phyloP scores from a whole-genome alignment of 2,329 filamentous ascomycete species.

The Fusarium nurragi region DNA sequence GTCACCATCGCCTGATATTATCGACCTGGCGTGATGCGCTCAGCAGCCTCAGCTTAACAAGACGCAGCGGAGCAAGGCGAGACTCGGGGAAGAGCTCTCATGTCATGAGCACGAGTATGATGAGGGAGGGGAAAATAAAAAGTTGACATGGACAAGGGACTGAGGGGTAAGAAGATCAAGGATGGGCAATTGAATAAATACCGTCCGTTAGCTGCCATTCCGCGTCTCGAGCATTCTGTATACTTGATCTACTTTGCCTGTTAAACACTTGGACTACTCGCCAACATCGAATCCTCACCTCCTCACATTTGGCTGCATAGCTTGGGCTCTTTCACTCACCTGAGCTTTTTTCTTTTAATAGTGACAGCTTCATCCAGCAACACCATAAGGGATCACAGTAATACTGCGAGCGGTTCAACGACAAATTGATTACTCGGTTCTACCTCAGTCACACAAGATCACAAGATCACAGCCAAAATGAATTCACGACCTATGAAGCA shows the following conservation, averaged over 20 bases:
- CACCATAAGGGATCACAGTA: not conserved
- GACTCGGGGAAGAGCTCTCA: conserved; percentile 36
- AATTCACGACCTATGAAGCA: conserved; percentile 60
- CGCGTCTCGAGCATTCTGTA: conserved; percentile 13
- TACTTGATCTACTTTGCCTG: conserved; percentile 12
- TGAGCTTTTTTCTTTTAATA: conserved; percentile 2
- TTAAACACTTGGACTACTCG: not conserved
- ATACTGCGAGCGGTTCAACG: too few species aligned
- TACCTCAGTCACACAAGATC: not conserved
- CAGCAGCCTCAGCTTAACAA: conserved; percentile 40
- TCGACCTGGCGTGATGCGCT: conserved; percentile 45
- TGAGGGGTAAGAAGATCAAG: conserved; percentile 15
- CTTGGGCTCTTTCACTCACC: not conserved
- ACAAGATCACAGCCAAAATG: conserved; percentile 40
- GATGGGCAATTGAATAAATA: conserved; percentile 40
- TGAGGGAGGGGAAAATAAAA: conserved; percentile 8
- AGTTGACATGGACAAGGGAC: conserved; percentile 24
- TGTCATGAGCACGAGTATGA: conserved; percentile 23
- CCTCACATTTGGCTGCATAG: too few species aligned
- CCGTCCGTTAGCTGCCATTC: conserved; percentile 11
- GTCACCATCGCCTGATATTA: conserved; percentile 43
- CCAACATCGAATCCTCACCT: too few species aligned
- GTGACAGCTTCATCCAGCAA: not conserved
- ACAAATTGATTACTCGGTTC: too few species aligned
- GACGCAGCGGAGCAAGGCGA: conserved; percentile 43